Evolutionary conservation across 345 rosid genomes (phyloP), one percentile per base, ranked within the genome.

Genomic region (Lumnitzera racemosa): DNA sequence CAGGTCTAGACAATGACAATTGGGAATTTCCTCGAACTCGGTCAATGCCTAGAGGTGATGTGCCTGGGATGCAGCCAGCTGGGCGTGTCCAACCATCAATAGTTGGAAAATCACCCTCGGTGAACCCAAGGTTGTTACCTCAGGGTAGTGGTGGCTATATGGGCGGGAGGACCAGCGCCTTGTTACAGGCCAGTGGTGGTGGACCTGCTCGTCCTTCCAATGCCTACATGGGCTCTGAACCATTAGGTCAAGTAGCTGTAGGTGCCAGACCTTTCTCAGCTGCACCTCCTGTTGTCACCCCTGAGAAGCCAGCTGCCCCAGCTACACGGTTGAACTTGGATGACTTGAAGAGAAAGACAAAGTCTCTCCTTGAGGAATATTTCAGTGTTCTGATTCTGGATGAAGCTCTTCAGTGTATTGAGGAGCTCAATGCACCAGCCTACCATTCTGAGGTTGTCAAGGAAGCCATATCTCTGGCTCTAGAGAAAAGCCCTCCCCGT

Each of bases 21-120:
- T 90, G 97, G 99, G 97, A 84, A 73, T 66, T 81, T 29, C 85
- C 83, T 0, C 76, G 90, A 67, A 70, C 74, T 47, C 79, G 89
- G 13, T 72, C 97, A 24, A 79, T 80, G 81, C 88, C 89, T 10
- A 83, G 97, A 73, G 95, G 96, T 20, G 91, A 89, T 65, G 88
- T 82, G 52, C 62, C 74, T 24, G 79, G 73, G 43, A 57, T 61
- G 24, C 96, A 78, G 60, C 63, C 84, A 10, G 57, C 67, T 2
- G 83, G 80, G 11, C 82, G 79, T 49, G 51, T 67, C 49, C 95
- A 78, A 9, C 61, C 88, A 31, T 80, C 79, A 47, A 47, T 67
- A 50, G 63, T 66, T 24, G 79, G 68, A 25, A 87, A 82, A 74
- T 61, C 85, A 14, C 53, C 88, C 2, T 67, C 94, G 46, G 67